Conservation (phyloP, 768 basidiomycete genomes). For the Amanita rimosa region DNA sequence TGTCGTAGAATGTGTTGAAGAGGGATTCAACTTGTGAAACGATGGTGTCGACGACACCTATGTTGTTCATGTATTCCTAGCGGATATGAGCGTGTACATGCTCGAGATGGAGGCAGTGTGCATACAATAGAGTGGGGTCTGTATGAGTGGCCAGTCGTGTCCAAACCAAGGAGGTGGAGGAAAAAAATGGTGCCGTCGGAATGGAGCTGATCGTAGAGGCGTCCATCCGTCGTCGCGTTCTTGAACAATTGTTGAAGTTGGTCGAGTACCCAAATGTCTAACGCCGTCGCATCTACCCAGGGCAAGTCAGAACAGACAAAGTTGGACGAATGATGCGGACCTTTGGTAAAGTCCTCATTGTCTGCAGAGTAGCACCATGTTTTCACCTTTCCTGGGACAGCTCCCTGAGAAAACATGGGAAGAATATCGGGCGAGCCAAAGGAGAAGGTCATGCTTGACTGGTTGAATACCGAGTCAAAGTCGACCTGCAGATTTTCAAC, state of each 20-base stretch:
- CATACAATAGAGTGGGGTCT: conserved; percentile 65
- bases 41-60: conserved; percentile 66
- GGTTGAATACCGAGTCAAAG: conserved; percentile 86
- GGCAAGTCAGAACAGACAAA: neutral
- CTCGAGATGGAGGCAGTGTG: neutral
- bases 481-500: conserved; percentile 33
- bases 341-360: conserved; percentile 82
- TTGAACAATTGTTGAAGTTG: conserved; percentile 48
- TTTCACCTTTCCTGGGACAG: conserved; percentile 54
- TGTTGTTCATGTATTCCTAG: conserved; percentile 82
- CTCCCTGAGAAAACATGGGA: conserved; percentile 78
- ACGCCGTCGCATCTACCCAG: conserved; percentile 54
- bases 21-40: conserved; percentile 56
- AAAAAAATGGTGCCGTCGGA: conserved; percentile 65
- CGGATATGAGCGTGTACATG: neutral
- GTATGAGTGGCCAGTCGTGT: conserved; percentile 83
- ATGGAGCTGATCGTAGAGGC: conserved; percentile 39
- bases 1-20: conserved; percentile 51
- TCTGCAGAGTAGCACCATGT: conserved; percentile 71
- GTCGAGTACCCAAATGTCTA: conserved; percentile 75
- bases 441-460: conserved; percentile 64
- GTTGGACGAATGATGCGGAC: conserved; percentile 17
- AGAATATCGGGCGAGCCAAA: conserved; percentile 87
- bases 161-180: conserved; percentile 72
- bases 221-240: conserved; percentile 47